A percentile compares a stretch with the other conserved stretches of the same genome.
Conservation (phyloP, 2,329 filamentous ascomycete genomes). For the Stagonosporopsis vannaccii region DNA sequence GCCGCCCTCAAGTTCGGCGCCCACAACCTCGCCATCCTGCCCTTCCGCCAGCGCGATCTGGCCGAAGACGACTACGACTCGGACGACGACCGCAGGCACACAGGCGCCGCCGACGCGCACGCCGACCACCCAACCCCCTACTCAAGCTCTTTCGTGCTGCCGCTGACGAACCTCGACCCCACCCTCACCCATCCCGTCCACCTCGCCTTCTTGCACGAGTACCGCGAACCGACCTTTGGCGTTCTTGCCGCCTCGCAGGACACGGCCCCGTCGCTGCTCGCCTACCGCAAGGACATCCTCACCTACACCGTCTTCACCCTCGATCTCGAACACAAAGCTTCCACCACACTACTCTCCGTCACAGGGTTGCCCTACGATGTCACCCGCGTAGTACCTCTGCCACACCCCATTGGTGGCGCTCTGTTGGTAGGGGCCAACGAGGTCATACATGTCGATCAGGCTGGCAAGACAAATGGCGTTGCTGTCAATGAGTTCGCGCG, state of each 20-base stretch:
- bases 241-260: constrained; percentile 81
- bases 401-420: constrained; percentile 86
- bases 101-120: constrained; percentile 45
- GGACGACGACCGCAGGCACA: constrained; percentile 65
- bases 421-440: constrained; percentile 88
- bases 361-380: constrained; percentile 86
- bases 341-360: constrained; percentile 90
- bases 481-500: constrained; percentile 91
- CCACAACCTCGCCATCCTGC: constrained; percentile 89
- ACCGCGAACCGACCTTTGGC: constrained; percentile 95
- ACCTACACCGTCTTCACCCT: constrained; percentile 95
- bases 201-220: constrained; percentile 93
- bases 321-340: constrained; percentile 90
- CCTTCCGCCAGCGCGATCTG: constrained; percentile 86
- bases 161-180: constrained; percentile 87
- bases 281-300: constrained; percentile 82
- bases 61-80: constrained; percentile 92
- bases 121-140: constrained; percentile 70
- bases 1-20: constrained; percentile 92
- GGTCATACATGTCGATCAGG: constrained; percentile 93
- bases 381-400: constrained; percentile 80
- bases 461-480: constrained; percentile 89
- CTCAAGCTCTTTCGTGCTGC: constrained; percentile 89
- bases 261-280: constrained; percentile 74
- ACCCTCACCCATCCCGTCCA: constrained; percentile 87